Base-by-base conservation (phyloP, 768 basidiomycete genomes). In the Mycena haematopus region DNA sequence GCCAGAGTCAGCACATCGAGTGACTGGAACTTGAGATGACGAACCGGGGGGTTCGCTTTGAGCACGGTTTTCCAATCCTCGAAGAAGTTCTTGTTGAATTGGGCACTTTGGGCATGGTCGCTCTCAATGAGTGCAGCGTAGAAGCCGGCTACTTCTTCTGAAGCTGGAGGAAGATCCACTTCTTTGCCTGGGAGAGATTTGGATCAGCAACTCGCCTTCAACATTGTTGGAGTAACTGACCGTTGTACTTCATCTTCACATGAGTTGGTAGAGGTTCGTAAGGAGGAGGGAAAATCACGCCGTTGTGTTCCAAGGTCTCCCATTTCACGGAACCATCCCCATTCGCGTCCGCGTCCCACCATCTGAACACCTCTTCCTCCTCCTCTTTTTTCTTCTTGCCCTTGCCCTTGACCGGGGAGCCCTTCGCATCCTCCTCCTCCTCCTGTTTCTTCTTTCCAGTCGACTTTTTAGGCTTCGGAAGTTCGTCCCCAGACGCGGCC, bases 131-230 rank as follows among this genome's bases (percentile, higher is more conserved):
- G 85, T 21, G 95, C 92, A 36, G 81, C 97, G 70, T 96, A 99
- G 77, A 99, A 99, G 9, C 92, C 91, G 29, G 97, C 96, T 49
- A 99, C 96, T 75, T 99, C 97, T 77, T 99, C 97, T 8, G 96
- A 82, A 63, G 90, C 93, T 14, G 84, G 86, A 22, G 94, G 87
- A 35, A 99, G 86, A 69, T 89, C 82, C 29, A 98, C 83, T 13
- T 81, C 73, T 75, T 90, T 86, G 66, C 94, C 96, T 97, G 21
- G 68, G 45, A 46, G 35, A 51, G 58, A 62, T 55, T 69, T 44
- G 49, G 35, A 65, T 61, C 38, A 62, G 38, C 49, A 24, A 55
- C 17, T 19, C 38, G 45, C 36, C 13, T 44, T 19, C 17, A 17
- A 47, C 40, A 47, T 27, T 57, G 45, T 52, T 56, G 24, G 58